Evolutionary conservation across 495 filamentous ascomycete genomes (phyloP).

Genomic region (Penicillium angulare): DNA sequence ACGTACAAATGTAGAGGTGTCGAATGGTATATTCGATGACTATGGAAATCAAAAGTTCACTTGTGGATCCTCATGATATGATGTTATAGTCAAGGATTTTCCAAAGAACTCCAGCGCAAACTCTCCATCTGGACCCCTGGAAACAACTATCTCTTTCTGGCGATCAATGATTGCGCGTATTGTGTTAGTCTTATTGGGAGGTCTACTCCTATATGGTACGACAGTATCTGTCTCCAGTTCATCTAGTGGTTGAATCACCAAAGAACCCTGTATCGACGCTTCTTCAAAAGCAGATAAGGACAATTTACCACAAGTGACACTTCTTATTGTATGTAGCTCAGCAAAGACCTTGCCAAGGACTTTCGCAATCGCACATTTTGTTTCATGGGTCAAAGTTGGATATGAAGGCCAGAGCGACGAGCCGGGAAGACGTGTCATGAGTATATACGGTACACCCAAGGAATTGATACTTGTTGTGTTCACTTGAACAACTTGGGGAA

Average conservation of each 20-base stretch:
- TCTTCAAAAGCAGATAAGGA: not conserved
- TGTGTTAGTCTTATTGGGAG: not conserved
- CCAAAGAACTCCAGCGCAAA: not conserved
- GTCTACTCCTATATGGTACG: not conserved
- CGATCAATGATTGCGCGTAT: not conserved
- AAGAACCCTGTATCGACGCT: not conserved
- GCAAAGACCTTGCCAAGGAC: not conserved
- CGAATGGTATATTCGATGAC: no score
- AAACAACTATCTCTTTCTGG: not conserved
- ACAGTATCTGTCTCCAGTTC: not conserved
- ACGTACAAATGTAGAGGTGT: slow-evolving; percentile 4
- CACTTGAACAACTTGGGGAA: not conserved
- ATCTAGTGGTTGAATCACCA: not conserved
- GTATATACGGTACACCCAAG: not conserved
- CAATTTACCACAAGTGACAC: not conserved
- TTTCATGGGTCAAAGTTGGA: not conserved
- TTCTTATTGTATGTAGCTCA: not conserved
- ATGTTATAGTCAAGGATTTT: not conserved
- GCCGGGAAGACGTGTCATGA: not conserved
- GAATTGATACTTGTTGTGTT: not conserved
- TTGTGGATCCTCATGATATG: no score
- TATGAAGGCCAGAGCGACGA: not conserved
- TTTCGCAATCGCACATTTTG: not conserved
- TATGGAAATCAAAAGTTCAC: no score
- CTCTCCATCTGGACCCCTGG: not conserved